phyloP scores from a whole-genome alignment of 1,284 basidiomycete species.

The Porogramme epimiltina region DNA sequence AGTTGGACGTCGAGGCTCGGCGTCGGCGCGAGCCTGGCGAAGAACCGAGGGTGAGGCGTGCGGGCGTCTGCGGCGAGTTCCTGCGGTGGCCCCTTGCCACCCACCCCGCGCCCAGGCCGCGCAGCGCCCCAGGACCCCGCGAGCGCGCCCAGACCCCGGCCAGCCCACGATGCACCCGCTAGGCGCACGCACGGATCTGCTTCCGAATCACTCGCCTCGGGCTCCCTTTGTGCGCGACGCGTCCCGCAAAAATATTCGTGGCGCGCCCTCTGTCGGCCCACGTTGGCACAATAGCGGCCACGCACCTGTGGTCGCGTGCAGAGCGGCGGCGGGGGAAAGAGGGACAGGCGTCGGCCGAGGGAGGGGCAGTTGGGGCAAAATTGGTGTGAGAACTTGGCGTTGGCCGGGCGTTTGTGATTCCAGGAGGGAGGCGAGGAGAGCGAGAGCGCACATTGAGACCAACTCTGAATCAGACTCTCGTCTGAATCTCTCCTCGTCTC shows the following conservation, averaged over 20 bases:
- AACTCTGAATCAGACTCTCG: too few relatives aligned
- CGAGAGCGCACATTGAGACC: conserved; percentile 24
- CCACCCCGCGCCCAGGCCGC: conserved; percentile 3
- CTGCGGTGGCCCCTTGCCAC: not conserved
- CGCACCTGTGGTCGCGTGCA: not conserved
- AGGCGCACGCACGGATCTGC: conserved; percentile 7
- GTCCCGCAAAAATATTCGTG: conserved; percentile 4
- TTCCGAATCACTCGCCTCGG: conserved; percentile 7
- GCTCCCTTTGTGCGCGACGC: conserved; percentile 12
- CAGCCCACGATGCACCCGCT: not conserved
- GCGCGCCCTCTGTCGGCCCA: not conserved
- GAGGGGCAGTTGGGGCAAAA: conserved; percentile 4
- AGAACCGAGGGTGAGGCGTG: not conserved
- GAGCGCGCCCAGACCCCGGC: conserved; percentile 13
- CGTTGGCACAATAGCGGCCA: not conserved
- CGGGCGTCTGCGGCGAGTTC: not conserved
- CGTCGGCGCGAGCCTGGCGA: not conserved
- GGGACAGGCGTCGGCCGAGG: not conserved
- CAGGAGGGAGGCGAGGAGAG: conserved; percentile 10
- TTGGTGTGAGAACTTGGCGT: conserved; percentile 20
- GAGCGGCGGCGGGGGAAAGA: not conserved
- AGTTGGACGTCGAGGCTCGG: not conserved
- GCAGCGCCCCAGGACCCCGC: conserved; percentile 14
- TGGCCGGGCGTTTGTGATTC: conserved; percentile 7
- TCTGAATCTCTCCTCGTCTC: conserved; percentile 25